phyloP scores from a whole-genome alignment of 1,284 basidiomycete species.

The Apiotrichum porosum region DNA sequence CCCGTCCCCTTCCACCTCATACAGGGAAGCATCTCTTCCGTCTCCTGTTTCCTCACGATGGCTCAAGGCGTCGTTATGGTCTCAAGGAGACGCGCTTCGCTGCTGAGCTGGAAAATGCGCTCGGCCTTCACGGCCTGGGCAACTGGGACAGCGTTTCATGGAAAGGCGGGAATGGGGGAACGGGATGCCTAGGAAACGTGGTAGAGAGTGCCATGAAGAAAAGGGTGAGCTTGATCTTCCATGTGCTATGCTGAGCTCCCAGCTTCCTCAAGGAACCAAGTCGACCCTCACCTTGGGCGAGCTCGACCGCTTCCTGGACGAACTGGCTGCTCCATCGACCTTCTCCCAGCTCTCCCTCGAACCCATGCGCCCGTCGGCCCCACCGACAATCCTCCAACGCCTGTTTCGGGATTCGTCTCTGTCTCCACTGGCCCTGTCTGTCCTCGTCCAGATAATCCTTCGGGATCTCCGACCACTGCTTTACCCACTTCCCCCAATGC shows the following conservation, averaged over 20 bases:
- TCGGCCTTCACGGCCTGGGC: constrained; percentile 51
- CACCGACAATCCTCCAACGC: constrained; percentile 14
- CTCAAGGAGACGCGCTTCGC: constrained; percentile 68
- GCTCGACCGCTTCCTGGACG: constrained; percentile 63
- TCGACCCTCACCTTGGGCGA: constrained; percentile 44
- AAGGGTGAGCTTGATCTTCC: not conserved
- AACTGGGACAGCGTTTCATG: constrained; percentile 52
- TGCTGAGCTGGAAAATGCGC: constrained; percentile 54
- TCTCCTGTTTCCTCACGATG: constrained; percentile 76
- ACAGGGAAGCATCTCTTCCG: constrained; percentile 56
- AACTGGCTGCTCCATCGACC: constrained; percentile 62
- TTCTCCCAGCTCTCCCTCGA: constrained; percentile 55
- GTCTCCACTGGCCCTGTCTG: constrained; percentile 58
- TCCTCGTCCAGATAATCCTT: constrained; percentile 75
- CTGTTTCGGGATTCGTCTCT: constrained; percentile 39
- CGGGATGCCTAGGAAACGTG: constrained; percentile 67
- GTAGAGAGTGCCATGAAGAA: constrained; percentile 52
- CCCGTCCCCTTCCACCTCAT: constrained; percentile 20
- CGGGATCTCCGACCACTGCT: constrained; percentile 73
- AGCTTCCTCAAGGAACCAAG: constrained; percentile 1
- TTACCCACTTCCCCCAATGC: constrained; percentile 56
- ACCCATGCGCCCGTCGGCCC: not conserved
- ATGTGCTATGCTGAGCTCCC: not conserved
- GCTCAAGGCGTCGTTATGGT: constrained; percentile 63
- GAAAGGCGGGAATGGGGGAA: constrained; percentile 39